Base-by-base conservation (phyloP, 2,329 filamentous ascomycete genomes). In the Nigrospora oryzae region DNA sequence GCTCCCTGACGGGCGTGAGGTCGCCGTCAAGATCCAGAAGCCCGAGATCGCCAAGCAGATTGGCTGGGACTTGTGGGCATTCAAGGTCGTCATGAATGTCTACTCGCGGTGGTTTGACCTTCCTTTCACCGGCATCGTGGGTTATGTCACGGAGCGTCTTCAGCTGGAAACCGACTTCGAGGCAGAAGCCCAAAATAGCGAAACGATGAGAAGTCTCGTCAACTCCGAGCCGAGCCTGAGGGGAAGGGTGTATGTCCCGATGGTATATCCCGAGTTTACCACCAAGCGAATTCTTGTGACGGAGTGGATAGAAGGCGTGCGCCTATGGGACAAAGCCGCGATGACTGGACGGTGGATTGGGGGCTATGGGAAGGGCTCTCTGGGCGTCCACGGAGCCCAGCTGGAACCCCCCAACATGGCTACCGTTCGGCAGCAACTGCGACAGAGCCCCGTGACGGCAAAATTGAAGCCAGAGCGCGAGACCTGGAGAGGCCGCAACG, bases 21-120 rank as follows among this genome's bases (percentile, higher is more conserved):
- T 97, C 17, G 93, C 93, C 2, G 79, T 98, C 61, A 98, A 98
- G 70, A 83, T 98, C 5, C 93, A 98, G 71, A 98, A 97, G 70
- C 79, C 84, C 42, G 91, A 96, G 71, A 97, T 98, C 60, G 82
- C 79, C 16, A 82, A 84, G 59, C 93, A 97, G 67, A 86, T 96
- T 34, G 81, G 83, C 5, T 95, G 89, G 89, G 93, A 98, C 71
- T 64, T 98, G 43, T 96, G 89, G 89, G 84, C 90, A 3, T 96
- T 96, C 72, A 89, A 89, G 77, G 84, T 89, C 11, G 85, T 96
- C 11, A 83, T 87, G 38, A 81, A 75, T 63, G 78, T 89, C 28
- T 96, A 95, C 60, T 87, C 87, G 1, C 84, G 77, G 64, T 87
- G 83, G 75, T 97, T 97, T 58, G 87, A 95, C 56, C 76, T 98